Evolutionary conservation across 331 rosid genomes (phyloP).

Genomic region (Malus hybrid): DNA sequence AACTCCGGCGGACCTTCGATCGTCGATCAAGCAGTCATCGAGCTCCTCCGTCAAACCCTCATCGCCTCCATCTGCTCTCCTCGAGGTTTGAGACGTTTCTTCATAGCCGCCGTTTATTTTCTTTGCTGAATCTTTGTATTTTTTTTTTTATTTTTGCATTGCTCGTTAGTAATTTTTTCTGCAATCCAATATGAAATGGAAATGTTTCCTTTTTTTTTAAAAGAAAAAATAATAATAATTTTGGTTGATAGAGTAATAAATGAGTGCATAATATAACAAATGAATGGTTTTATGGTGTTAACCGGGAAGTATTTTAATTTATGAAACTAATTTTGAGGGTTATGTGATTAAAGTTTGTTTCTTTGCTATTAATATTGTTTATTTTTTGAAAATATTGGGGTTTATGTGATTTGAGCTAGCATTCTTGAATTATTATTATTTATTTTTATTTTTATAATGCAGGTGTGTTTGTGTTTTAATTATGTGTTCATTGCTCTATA

Average conservation of each 20-base stretch:
- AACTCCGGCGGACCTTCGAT: slow-evolving; percentile 2
- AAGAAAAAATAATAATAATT: not conserved
- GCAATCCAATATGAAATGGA: not conserved
- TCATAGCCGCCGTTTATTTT: not conserved
- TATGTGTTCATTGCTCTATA: not conserved
- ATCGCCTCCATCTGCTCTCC: not conserved
- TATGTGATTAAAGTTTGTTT: not conserved
- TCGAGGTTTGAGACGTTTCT: not conserved
- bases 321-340: not conserved
- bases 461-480: not conserved
- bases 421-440: too few relatives aligned
- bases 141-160: not conserved
- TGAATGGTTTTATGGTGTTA: not conserved
- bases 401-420: not conserved
- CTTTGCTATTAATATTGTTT: too few relatives aligned
- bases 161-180: not conserved
- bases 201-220: not conserved
- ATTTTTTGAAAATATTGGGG: not conserved
- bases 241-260: not conserved
- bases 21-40: not conserved
- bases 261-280: not conserved
- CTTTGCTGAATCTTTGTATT: not conserved
- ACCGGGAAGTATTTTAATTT: not conserved
- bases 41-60: not conserved
- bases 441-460: not conserved